These are phyloP conservation scores for Kandelia obovata DNA, from an alignment of 345 rosid genomes.

Conservation along the genomic window DNA sequence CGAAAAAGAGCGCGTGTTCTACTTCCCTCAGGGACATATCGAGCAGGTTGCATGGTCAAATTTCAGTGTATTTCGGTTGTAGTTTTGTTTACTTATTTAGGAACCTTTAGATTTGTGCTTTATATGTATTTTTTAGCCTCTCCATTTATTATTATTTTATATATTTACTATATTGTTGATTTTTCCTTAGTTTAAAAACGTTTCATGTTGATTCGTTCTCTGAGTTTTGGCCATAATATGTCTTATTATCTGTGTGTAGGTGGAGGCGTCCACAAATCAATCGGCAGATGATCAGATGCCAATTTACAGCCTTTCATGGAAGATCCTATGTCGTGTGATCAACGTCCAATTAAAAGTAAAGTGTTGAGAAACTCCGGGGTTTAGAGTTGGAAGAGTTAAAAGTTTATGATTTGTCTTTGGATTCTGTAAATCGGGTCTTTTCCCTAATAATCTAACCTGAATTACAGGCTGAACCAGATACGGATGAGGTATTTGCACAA, in stretches of 20 bases:
- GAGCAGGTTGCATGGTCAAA: slow-evolving; percentile 40
- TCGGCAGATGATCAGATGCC: slow-evolving; percentile 45
- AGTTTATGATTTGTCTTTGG: not conserved
- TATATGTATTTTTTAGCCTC: no score
- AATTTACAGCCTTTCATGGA: slow-evolving; percentile 35
- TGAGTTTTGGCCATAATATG: not conserved
- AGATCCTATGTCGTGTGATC: slow-evolving; percentile 47
- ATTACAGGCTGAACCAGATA: slow-evolving; percentile 49
- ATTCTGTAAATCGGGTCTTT: not conserved
- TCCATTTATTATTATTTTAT: no score
- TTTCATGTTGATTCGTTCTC: not conserved
- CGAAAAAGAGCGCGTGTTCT: slow-evolving; percentile 40
- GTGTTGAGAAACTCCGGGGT: not conserved
- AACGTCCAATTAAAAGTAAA: slow-evolving; percentile 41
- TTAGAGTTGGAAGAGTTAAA: not conserved
- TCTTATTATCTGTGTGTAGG: slow-evolving; percentile 16
- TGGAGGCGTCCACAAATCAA: slow-evolving; percentile 55
- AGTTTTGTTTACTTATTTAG: not conserved
- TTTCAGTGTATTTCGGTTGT: not conserved
- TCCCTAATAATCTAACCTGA: not conserved
- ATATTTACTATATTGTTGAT: no score
- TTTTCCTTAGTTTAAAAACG: no score
- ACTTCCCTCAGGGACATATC: slow-evolving; percentile 62
- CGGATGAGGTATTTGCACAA: slow-evolving; percentile 61
- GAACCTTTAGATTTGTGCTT: no score